Conservation (phyloP, 768 basidiomycete species). For the Hydnum rufescens region DNA sequence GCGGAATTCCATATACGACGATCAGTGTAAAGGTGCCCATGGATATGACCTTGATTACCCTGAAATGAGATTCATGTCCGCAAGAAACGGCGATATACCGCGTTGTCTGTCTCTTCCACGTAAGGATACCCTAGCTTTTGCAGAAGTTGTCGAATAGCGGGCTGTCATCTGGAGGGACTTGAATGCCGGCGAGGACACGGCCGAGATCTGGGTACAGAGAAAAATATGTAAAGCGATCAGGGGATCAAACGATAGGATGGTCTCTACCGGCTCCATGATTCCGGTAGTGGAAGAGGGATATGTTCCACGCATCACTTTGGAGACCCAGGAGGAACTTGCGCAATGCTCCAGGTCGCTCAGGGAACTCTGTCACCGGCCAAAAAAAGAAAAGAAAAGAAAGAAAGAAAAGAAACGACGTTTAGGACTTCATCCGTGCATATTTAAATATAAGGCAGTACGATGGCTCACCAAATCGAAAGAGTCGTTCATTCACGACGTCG, state of each 20-base stretch:
- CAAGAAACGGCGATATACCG: constrained; percentile 60
- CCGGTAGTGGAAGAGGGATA: constrained; percentile 92
- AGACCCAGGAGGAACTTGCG: constrained; percentile 75
- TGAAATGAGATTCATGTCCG: not conserved
- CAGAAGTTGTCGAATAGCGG: constrained; percentile 56
- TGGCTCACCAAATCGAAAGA: constrained; percentile 71
- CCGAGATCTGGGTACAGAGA: constrained; percentile 40
- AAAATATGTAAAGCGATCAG: not conserved
- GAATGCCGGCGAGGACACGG: constrained; percentile 82
- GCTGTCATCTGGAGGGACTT: constrained; percentile 55
- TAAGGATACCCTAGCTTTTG: constrained; percentile 64
- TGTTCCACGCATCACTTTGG: constrained; percentile 65
- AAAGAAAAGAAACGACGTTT: not conserved
- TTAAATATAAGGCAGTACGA: not conserved
- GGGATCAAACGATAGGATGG: not conserved
- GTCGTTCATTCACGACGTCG: constrained; percentile 59
- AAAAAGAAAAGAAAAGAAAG: not conserved
- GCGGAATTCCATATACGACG: too few species aligned
- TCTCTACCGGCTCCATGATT: constrained; percentile 84
- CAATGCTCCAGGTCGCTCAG: constrained; percentile 81
- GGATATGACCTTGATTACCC: too few species aligned
- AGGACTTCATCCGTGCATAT: too few species aligned
- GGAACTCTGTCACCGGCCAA: constrained; percentile 47
- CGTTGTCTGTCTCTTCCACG: constrained; percentile 85
- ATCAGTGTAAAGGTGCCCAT: too few species aligned